Percentiles rank a stretch among this genome's conserved stretches.
phyloP scores from a whole-genome alignment of 169 alveolate genomes.

The Cystoisospora suis region DNA sequence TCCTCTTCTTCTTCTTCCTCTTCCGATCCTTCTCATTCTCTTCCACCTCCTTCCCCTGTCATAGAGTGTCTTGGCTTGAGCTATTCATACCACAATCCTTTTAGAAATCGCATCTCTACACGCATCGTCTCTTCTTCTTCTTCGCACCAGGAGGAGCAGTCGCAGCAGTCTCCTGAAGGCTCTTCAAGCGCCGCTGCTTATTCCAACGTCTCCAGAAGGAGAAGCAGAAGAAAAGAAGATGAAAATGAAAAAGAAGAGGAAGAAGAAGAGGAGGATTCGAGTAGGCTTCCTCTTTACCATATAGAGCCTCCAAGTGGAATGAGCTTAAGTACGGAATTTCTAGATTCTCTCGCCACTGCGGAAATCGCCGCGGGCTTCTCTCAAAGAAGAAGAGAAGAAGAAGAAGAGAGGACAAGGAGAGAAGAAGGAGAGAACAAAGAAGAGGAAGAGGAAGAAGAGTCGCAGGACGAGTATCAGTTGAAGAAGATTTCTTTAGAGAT shows the following conservation, averaged over 20 bases:
- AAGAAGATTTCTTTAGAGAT: constrained; percentile 12
- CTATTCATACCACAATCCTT: background rate
- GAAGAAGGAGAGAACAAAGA: background rate
- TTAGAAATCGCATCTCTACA: background rate
- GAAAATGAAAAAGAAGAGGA: too few relatives aligned
- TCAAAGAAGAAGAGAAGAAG: background rate
- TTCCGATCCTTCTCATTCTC: background rate
- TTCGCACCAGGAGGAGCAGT: too few relatives aligned
- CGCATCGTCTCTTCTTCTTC: too few relatives aligned
- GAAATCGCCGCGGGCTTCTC: background rate
- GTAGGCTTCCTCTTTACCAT: background rate
- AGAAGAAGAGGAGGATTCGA: too few relatives aligned
- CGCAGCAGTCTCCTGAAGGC: too few relatives aligned
- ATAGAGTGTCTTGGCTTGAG: background rate
- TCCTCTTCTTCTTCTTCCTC: background rate
- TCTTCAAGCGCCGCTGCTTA: too few relatives aligned
- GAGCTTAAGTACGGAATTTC: background rate
- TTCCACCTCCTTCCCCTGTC: background rate
- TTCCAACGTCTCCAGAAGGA: too few relatives aligned
- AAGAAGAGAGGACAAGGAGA: too few relatives aligned
- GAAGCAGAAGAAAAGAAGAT: too few relatives aligned
- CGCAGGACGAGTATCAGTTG: background rate
- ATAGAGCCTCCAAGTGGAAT: background rate
- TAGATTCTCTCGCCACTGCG: background rate
- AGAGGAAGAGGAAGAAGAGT: background rate